phyloP scores from a whole-genome alignment of 176 grass and related monocot species.

The Juncus inflexus region DNA sequence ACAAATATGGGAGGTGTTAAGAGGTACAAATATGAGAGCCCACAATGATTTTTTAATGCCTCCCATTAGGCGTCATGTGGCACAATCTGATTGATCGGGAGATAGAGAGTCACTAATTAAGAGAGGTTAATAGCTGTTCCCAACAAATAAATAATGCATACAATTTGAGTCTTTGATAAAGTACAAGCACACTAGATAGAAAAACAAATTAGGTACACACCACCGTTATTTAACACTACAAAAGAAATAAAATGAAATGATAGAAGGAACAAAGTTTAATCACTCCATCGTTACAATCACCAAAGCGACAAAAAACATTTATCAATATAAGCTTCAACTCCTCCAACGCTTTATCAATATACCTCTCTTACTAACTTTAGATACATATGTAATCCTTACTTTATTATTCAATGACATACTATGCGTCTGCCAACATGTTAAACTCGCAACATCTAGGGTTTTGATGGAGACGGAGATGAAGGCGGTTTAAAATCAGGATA shows the following conservation, averaged over 20 bases:
- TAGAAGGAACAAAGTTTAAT: no score
- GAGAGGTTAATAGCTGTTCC: no score
- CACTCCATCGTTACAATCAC: not conserved
- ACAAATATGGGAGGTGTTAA: no score
- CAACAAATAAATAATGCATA: not conserved
- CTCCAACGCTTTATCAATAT: not conserved
- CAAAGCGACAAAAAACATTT: constrained; percentile 11
- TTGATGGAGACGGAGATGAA: constrained; percentile 69
- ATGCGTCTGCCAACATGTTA: not conserved
- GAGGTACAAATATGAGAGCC: no score
- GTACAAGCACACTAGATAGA: not conserved
- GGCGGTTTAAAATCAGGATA: constrained; percentile 97
- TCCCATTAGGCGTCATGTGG: no score
- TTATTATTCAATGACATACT: not conserved
- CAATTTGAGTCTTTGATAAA: not conserved
- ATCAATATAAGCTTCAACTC: constrained; percentile 7
- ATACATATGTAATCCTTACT: constrained; percentile 3
- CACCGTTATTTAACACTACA: not conserved
- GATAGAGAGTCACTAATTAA: no score
- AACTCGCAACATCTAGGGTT: constrained; percentile 32
- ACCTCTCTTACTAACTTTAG: constrained; percentile 15
- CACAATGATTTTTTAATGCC: no score
- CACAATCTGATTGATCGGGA: no score
- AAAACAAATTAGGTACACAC: not conserved
- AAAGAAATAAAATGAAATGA: no score